Evolutionary conservation across 2,329 filamentous ascomycete species (phyloP), one percentile per base, ranked within the genome.

Genomic region (Ilyonectria destructans): DNA sequence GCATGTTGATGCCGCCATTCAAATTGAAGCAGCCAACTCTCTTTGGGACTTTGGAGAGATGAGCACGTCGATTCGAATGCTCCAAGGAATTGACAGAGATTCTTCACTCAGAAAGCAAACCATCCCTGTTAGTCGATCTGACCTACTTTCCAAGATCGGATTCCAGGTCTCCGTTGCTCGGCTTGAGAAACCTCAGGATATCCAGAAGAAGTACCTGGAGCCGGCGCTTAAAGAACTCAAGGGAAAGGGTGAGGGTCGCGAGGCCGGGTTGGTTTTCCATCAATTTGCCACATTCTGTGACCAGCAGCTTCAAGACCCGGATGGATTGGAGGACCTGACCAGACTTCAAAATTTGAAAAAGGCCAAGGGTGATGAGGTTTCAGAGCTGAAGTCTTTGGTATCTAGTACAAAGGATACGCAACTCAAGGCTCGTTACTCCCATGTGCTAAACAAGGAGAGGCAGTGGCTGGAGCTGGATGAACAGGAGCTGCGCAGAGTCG

Each of bases 231-330:
- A 91, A 72, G 93, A 97, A 77, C 85, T 99, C 8, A 92, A 90
- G 74, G 91, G 90, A 2, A 87, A 88, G 52, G 87, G 83, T 6
- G 87, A 90, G 60, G 92, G 93, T 1, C 85, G 88, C 51, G 93
- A 96, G 68, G 93, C 95, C 2, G 95, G 95, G 1, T 88, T 94
- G 72, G 96, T 98, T 1, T 98, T 95, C 76, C 95, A 98, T 78
- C 94, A 97, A 75, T 98, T 98, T 80, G 96, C 97, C 29, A 89
- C 91, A 58, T 99, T 99, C 79, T 99, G 97, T 76, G 96, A 99
- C 78, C 91, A 95, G 76, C 96, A 99, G 79, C 85, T 99, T 10
- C 93, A 97, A 75, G 96, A 96, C 76, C 89, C 92, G 1, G 94
- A 97, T 74, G 90, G 92, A 37, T 83, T 95, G 1, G 94, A 97